phyloP scores from a whole-genome alignment of 176 grass and related monocot species.

The Luzula sylvatica region DNA sequence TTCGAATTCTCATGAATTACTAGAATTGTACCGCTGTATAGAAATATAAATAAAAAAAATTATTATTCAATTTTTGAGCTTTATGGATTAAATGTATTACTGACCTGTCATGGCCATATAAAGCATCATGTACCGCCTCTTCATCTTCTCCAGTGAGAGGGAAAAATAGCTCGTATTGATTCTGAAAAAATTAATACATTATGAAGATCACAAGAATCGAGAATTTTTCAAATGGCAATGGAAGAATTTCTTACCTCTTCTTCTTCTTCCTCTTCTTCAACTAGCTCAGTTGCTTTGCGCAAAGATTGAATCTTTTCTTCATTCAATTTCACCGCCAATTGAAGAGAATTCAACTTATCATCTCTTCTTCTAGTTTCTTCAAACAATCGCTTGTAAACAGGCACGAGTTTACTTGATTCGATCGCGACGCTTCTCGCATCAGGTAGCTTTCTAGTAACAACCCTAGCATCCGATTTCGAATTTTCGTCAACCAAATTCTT shows the following conservation, averaged over 20 bases:
- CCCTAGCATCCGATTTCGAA: slow-evolving; percentile 21
- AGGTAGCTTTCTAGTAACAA: slow-evolving; percentile 14
- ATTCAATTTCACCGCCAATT: not conserved
- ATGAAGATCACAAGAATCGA: slow-evolving; percentile 5
- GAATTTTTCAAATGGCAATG: not conserved
- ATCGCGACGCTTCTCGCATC: not conserved
- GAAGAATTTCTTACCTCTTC: slow-evolving; percentile 1
- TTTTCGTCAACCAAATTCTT: not conserved
- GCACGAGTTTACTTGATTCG: not conserved
- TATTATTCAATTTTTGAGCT: not conserved
- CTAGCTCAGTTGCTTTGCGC: not conserved
- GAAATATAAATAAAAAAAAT: slow-evolving; percentile 13
- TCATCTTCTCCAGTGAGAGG: slow-evolving; percentile 57
- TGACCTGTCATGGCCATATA: slow-evolving; percentile 26
- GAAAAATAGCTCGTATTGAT: slow-evolving; percentile 33
- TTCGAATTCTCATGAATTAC: slow-evolving; percentile 49
- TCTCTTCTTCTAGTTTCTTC: not conserved
- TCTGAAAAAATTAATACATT: slow-evolving; percentile 32
- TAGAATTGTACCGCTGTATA: slow-evolving; percentile 33
- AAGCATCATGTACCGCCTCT: slow-evolving; percentile 29
- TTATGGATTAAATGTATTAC: too few relatives aligned
- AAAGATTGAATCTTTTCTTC: slow-evolving; percentile 13
- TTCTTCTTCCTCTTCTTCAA: slow-evolving; percentile 15
- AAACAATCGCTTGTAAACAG: slow-evolving; percentile 10
- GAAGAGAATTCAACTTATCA: slow-evolving; percentile 22